phyloP scores from a whole-genome alignment of 805 yeast species.

The Kluyveromyces aestuarii region DNA sequence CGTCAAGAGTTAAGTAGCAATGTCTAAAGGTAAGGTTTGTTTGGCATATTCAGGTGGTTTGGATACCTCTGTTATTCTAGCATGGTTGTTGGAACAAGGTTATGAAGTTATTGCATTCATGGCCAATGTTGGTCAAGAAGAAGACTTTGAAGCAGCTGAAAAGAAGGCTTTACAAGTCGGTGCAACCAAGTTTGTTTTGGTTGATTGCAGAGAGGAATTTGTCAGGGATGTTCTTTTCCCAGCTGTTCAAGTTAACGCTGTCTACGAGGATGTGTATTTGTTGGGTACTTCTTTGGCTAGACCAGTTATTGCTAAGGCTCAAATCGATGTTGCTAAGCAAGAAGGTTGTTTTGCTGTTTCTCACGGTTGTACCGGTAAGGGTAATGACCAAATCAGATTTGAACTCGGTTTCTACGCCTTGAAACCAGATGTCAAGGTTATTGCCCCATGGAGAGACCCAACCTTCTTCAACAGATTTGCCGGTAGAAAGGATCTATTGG shows the following conservation, averaged over 20 bases:
- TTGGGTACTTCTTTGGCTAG: conserved; percentile 97
- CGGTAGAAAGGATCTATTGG: conserved; percentile 94
- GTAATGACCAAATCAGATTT: conserved; percentile 98
- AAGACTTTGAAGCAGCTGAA: conserved; percentile 95
- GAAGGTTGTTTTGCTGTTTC: conserved; percentile 98
- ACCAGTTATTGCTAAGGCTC: conserved; percentile 98
- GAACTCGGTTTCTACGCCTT: conserved; percentile 95
- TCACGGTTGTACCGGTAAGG: conserved; percentile 99
- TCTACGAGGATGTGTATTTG: conserved; percentile 93
- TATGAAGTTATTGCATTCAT: conserved; percentile 97
- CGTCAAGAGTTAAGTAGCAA: conserved; percentile 20
- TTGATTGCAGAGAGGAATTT: conserved; percentile 90
- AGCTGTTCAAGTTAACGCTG: conserved; percentile 95
- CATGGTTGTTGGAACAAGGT: conserved; percentile 97
- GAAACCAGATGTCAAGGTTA: conserved; percentile 92
- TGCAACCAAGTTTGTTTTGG: conserved; percentile 90
- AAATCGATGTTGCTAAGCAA: conserved; percentile 90
- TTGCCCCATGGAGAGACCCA: conserved; percentile 99
- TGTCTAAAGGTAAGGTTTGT: conserved; percentile 99
- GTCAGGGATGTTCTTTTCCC: conserved; percentile 89
- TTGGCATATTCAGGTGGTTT: conserved; percentile 98
- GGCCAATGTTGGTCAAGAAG: conserved; percentile 99
- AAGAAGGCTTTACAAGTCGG: conserved; percentile 94
- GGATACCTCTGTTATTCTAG: conserved; percentile 94
- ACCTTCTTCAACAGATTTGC: conserved; percentile 90